phyloP scores from a whole-genome alignment of 192 early-diverging fungal genomes.

The Umbelopsis ramanniana region DNA sequence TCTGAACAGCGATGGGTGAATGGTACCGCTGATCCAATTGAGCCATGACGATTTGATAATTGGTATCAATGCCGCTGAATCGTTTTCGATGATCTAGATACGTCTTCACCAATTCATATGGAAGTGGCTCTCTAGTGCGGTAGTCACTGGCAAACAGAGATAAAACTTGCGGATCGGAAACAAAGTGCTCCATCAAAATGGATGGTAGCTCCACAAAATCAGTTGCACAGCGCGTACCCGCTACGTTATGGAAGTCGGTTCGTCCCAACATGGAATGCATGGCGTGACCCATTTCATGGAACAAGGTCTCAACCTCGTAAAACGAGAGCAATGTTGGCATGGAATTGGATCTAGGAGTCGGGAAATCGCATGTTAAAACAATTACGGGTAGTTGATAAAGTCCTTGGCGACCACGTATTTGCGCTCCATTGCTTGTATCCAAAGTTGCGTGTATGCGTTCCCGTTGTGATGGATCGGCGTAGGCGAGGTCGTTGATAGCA shows the following conservation, averaged over 20 bases:
- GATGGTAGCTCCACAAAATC: constrained; percentile 99
- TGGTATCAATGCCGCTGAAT: constrained; percentile 77
- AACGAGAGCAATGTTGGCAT: constrained; percentile 71
- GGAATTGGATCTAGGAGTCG: constrained; percentile 38
- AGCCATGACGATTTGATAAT: constrained; percentile 90
- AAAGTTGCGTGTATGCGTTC: background rate
- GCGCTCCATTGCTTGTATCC: background rate
- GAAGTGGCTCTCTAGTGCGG: constrained; percentile 67
- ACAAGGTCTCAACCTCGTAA: constrained; percentile 92
- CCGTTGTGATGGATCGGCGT: constrained; percentile 27
- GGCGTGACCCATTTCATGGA: constrained; percentile 99
- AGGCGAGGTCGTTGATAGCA: constrained; percentile 45
- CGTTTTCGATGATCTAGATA: constrained; percentile 57
- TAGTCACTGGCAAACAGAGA: constrained; percentile 77
- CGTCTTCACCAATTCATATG: constrained; percentile 53
- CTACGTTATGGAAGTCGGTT: constrained; percentile 95
- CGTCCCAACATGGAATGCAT: constrained; percentile 97
- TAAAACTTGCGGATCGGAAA: constrained; percentile 72
- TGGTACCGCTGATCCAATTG: constrained; percentile 92
- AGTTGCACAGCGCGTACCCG: constrained; percentile 91
- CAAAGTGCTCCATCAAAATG: constrained; percentile 94
- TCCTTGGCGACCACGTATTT: constrained; percentile 29
- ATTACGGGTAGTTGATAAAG: constrained; percentile 74
- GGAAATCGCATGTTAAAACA: constrained; percentile 77
- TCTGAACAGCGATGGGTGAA: constrained; percentile 50